A percentile compares a stretch with the other conserved stretches of the same genome.
Conservation (phyloP, 108 stramenopile genomes). For the Aurantiochytrium sp. region DNA sequence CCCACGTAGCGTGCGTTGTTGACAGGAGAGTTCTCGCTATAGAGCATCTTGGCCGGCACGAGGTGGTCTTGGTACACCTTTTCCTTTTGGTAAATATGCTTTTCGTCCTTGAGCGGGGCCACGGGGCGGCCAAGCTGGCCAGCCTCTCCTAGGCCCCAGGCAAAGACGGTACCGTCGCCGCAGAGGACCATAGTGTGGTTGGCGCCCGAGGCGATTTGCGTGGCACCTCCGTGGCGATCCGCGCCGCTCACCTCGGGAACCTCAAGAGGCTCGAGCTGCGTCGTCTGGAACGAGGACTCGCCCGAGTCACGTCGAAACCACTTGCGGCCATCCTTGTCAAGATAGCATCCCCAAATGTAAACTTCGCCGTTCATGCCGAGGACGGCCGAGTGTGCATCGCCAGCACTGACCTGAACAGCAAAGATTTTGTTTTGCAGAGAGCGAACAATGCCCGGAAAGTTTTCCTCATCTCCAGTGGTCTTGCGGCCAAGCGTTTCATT, state of each 20-base stretch:
- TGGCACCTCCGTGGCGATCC: neutral
- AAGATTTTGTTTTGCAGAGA: neutral
- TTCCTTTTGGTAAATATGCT: neutral
- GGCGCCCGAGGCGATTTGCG: constrained; percentile 18
- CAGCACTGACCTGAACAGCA: neutral
- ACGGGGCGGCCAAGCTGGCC: constrained; percentile 5
- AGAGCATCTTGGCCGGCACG: constrained; percentile 43
- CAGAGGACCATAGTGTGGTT: constrained; percentile 22
- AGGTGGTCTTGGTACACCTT: constrained; percentile 45
- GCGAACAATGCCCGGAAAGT: neutral
- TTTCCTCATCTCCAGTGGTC: neutral
- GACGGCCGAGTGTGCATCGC: neutral
- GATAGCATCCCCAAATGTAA: constrained; percentile 42
- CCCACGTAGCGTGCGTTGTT: constrained; percentile 27
- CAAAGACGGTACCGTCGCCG: constrained; percentile 13
- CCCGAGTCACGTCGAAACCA: neutral
- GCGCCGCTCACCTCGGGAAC: constrained; percentile 14
- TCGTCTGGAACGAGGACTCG: constrained; percentile 16
- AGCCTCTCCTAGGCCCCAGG: constrained; percentile 32
- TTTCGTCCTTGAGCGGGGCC: neutral
- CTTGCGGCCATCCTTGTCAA: constrained; percentile 44
- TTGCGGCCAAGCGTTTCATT: neutral
- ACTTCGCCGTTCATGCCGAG: neutral
- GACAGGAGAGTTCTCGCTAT: neutral
- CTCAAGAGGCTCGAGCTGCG: constrained; percentile 21